Base-by-base conservation (phyloP, 257 asterid species). In the Plantago ovata region DNA sequence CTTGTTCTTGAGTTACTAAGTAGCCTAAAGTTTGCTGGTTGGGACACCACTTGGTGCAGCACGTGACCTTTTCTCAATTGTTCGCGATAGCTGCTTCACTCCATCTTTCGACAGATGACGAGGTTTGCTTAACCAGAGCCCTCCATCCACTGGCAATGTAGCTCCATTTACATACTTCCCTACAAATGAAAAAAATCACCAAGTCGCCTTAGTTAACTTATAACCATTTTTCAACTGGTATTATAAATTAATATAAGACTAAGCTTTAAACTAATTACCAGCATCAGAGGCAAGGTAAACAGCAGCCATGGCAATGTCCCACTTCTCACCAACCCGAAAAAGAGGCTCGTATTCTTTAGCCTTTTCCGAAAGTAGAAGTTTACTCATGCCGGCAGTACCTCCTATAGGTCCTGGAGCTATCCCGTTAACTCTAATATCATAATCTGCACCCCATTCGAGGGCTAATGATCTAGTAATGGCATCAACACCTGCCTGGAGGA, bases 241-340 rank as follows among this genome's bases (percentile, higher is more conserved):
- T 40, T 7, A 9, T 40, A n/a, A 7, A 14, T 40, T 3, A 40
- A 43, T 13, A 43, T 8, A 18, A 18, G 13, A 47, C 21, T 10
- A 19, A 21, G 62, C 3, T 13, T 32, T 42, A 20, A 61, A 66
- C 8, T 49, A 80, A 83, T 22, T 51, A 89, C 97, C 95, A 48
- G 97, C 94, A 73, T 82, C 82, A 0, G 95, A 86, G 19, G 97
- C 86, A 42, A 89, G 84, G 80, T 75, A 86, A 56, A 89, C 74
- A 68, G 94, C 88, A 67, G 95, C 86, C 95, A 86, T 86, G 63
- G 95, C 94, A 71, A 89, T 75, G 74, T 89, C 95, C 95, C 95
- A 86, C 69, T 89, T 89, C 60, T 89, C 93, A 67, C 97, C 97
- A 42, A 86, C 56, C 69, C 63, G 82, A 77, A 59, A 82, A 47